These are phyloP conservation scores for Aspergillus caelatus DNA, from an alignment of 2,329 filamentous ascomycete genomes.

Conservation along the genomic window DNA sequence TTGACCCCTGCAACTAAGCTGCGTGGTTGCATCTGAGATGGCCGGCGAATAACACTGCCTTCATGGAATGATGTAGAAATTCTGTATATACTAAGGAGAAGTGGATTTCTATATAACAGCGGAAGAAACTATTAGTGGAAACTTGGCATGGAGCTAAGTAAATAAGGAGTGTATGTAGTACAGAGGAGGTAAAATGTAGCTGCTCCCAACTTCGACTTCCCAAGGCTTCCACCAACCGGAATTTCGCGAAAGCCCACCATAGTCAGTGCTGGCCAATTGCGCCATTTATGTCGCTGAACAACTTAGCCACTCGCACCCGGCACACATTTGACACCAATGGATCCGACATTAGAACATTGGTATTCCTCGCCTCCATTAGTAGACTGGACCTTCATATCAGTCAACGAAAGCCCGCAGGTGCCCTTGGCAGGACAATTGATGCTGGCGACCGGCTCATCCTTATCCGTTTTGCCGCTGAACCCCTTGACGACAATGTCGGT, in stretches of 20 bases:
- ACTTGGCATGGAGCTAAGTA: too few species aligned
- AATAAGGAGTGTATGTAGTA: too few species aligned
- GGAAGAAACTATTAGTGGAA: too few species aligned
- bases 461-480: neutral
- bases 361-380: neutral
- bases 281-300: neutral
- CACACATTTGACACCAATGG: neutral
- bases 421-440: neutral
- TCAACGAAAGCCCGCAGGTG: neutral
- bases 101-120: neutral
- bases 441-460: neutral
- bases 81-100: neutral
- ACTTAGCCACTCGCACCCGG: neutral
- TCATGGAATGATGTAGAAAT: too few species aligned
- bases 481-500: neutral
- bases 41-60: neutral
- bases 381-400: constrained; percentile 1
- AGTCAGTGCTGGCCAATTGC: rapidly evolving
- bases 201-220: neutral
- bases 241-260: neutral
- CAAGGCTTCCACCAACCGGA: neutral
- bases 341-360: neutral
- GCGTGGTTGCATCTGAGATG: neutral
- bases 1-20: neutral
- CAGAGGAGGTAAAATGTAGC: too few species aligned